These are phyloP conservation scores for Ogataea hybrid DNA, from an alignment of 1,139 yeast genomes.

Conservation along the genomic window DNA sequence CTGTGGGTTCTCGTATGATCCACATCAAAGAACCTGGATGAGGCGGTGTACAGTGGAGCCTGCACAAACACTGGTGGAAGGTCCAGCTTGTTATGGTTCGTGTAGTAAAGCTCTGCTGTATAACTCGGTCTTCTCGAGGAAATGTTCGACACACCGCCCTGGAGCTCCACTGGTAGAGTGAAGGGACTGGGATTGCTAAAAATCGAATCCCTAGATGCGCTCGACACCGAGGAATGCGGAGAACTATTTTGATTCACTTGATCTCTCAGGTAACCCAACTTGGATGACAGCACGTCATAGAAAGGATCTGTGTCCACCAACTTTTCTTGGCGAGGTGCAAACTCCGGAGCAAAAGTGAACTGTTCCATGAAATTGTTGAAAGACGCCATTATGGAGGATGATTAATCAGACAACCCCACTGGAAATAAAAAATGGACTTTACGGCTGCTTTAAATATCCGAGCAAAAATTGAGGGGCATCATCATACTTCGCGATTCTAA, in stretches of 20 bases:
- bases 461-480: slow-evolving; percentile 8
- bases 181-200: slow-evolving; percentile 31
- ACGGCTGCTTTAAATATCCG: slow-evolving; percentile 11
- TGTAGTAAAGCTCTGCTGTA: slow-evolving; percentile 58
- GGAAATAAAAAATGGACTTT: slow-evolving; percentile 5
- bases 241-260: slow-evolving; percentile 18
- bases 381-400: slow-evolving; percentile 10
- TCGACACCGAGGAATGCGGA: slow-evolving; percentile 30
- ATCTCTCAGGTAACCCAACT: slow-evolving; percentile 17
- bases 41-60: slow-evolving; percentile 10
- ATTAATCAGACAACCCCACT: slow-evolving; percentile 7
- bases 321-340: slow-evolving; percentile 13
- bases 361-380: slow-evolving; percentile 12
- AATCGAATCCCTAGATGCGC: slow-evolving; percentile 26
- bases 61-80: slow-evolving; percentile 15
- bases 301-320: slow-evolving; percentile 13
- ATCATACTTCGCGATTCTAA: not conserved
- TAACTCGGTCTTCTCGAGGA: slow-evolving; percentile 63
- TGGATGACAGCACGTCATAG: slow-evolving; percentile 19
- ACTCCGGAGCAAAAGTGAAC: slow-evolving; percentile 1
- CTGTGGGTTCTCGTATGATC: slow-evolving; percentile 23
- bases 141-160: slow-evolving; percentile 62
- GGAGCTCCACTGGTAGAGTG: slow-evolving; percentile 55
- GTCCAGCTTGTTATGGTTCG: slow-evolving; percentile 30
- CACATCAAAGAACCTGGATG: slow-evolving; percentile 20